phyloP scores from a whole-genome alignment of 768 basidiomycete species.

The Boletellus sp. region DNA sequence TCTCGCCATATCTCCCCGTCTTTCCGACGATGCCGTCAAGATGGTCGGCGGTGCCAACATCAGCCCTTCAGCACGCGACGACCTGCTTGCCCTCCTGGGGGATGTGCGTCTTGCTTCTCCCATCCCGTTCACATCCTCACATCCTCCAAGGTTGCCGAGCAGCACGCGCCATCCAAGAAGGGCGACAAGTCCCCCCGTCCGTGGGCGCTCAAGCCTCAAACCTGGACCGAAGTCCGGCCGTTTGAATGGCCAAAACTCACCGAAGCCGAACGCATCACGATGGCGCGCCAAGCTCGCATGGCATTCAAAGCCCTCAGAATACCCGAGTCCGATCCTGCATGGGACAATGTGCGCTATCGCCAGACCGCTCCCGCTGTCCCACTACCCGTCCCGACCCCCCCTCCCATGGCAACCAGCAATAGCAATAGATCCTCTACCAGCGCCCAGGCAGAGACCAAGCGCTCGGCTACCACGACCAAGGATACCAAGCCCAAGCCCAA shows the following conservation, averaged over 20 bases:
- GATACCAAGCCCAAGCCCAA: constrained; percentile 42
- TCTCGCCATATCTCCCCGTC: constrained; percentile 47
- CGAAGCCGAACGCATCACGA: constrained; percentile 42
- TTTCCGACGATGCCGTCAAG: constrained; percentile 35
- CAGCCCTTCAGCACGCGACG: constrained; percentile 34
- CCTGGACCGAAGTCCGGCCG: constrained; percentile 71
- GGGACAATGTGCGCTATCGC: constrained; percentile 50
- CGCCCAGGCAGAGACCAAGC: constrained; percentile 39
- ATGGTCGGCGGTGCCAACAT: constrained; percentile 44
- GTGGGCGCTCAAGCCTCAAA: constrained; percentile 52
- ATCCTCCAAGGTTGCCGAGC: constrained; percentile 49
- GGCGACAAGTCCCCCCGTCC: constrained; percentile 36
- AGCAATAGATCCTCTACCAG: constrained; percentile 22
- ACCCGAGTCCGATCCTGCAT: constrained; percentile 57
- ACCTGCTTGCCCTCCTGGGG: constrained; percentile 46
- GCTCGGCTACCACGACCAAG: constrained; percentile 41
- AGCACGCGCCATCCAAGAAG: constrained; percentile 29
- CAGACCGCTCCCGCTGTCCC: constrained; percentile 11
- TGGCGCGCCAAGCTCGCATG: constrained; percentile 51
- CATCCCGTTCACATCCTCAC: too few relatives aligned
- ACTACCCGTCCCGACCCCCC: constrained; percentile 12
- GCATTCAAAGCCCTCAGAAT: constrained; percentile 50
- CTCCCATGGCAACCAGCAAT: constrained; percentile 15
- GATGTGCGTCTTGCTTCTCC: constrained; percentile 37
- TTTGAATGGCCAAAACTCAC: constrained; percentile 54